Evolutionary conservation across 1,139 yeast species (phyloP), one percentile per base, ranked within the genome.

Genomic region (Candida sp.): DNA sequence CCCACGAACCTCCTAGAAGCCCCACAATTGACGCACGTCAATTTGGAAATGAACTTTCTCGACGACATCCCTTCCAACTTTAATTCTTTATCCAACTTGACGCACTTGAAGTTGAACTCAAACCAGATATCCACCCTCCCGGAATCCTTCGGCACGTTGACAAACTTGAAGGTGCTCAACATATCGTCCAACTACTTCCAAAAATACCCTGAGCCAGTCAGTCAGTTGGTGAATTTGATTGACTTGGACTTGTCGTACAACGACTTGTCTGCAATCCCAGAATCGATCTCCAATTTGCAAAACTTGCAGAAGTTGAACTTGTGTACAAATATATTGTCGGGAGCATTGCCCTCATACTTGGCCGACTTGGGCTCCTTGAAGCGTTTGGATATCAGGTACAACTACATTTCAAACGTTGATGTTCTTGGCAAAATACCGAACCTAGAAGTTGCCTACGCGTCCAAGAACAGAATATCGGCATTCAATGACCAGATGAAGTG

Each of bases 231-330:
- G 0, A 80, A 83, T 49, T 76, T 94, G 54, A 72, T 76, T 44
- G 89, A 87, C 52, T 74, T 94, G 55, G 97, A 93, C 63, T 66
- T 94, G 47, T 90, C 97, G 0, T 93, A 91, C 68, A 94, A 94
- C 66, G 84, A 84, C 53, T 80, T 94, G 46, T 70, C 78, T 3
- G 57, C 56, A 3, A 62, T 93, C 3, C 96, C 97, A 0, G 75
- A 71, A n/a, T 77, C 85, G 4, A 80, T 91, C 38, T 81, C 86
- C 12, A 76, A 79, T 31, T 72, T 93, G 53, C 69, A 66, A 1
- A 81, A 83, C 30, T 74, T 94, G 48, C 85, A 85, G 49, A 86
- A 86, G 56, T 76, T 93, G 59, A 87, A 88, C 58, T 72, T 93
- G 49, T 86, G 94, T 39, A 90, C 93, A 49, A 91, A 94, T 61